Evolutionary conservation across 2,329 filamentous ascomycete species (phyloP).

Genomic region (Achaetomium macrosporum): DNA sequence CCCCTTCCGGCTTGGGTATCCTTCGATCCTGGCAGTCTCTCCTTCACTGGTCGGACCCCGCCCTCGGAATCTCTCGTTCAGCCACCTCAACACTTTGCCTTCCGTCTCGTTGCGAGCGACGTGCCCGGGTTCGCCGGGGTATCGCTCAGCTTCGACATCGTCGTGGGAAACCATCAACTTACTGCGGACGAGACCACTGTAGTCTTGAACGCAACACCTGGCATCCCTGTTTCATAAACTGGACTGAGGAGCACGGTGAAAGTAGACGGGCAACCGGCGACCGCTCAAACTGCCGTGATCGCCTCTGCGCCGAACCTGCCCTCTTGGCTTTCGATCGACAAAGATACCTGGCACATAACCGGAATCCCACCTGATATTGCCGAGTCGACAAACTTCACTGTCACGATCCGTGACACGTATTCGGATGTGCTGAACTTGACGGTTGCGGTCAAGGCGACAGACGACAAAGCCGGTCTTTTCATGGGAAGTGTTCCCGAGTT

Average conservation of each 20-base stretch:
- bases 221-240: slow-evolving; percentile 46
- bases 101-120: slow-evolving; percentile 73
- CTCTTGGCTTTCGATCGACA: slow-evolving; percentile 63
- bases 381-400: slow-evolving; percentile 54
- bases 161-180: slow-evolving; percentile 65
- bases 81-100: slow-evolving; percentile 64
- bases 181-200: slow-evolving; percentile 55
- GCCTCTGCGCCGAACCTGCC: slow-evolving; percentile 51
- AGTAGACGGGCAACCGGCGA: slow-evolving; percentile 51
- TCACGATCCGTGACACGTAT: slow-evolving; percentile 55
- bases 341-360: slow-evolving; percentile 52
- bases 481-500: slow-evolving; percentile 36
- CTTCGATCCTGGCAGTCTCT: slow-evolving; percentile 60
- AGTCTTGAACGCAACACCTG: slow-evolving; percentile 50
- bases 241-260: slow-evolving; percentile 46
- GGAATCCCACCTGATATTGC: slow-evolving; percentile 59
- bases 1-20: slow-evolving; percentile 78
- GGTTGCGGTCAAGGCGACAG: slow-evolving; percentile 32
- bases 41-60: slow-evolving; percentile 67
- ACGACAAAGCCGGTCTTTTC: slow-evolving; percentile 33
- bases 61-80: slow-evolving; percentile 55
- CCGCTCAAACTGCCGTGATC: slow-evolving; percentile 43
- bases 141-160: slow-evolving; percentile 61
- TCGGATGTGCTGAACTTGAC: slow-evolving; percentile 54
- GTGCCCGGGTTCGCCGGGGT: slow-evolving; percentile 69